A percentile compares a stretch with the other conserved stretches of the same genome.
These are phyloP conservation scores for Neonectria faginata DNA, from an alignment of 2,329 filamentous ascomycete species.

Conservation along the genomic window DNA sequence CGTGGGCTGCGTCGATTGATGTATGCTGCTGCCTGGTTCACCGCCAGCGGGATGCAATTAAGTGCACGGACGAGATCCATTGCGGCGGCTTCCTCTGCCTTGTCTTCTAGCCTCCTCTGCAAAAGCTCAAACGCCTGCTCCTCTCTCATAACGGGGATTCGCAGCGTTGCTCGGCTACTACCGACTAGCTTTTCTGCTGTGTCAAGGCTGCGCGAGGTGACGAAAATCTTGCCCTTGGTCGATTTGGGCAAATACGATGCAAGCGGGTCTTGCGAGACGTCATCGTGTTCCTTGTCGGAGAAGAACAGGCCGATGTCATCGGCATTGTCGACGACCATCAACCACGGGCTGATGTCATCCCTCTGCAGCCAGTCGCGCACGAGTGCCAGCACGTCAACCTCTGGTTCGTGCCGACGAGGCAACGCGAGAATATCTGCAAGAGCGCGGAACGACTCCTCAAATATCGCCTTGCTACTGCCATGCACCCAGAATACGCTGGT, in stretches of 20 bases:
- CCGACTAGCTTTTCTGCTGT: neutral
- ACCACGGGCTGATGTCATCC: constrained; percentile 5
- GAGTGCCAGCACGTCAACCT: neutral
- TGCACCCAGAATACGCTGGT: constrained; percentile 16
- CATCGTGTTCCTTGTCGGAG: neutral
- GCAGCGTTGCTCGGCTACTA: neutral
- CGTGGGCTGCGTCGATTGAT: neutral
- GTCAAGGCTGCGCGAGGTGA: constrained; percentile 1
- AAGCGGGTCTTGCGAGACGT: neutral
- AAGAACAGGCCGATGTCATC: constrained; percentile 2
- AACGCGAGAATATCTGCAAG: constrained; percentile 10
- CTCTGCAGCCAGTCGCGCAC: constrained; percentile 14
- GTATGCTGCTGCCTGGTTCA: neutral
- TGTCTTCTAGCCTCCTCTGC: neutral
- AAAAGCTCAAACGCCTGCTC: neutral
- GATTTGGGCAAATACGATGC: neutral
- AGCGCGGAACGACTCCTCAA: constrained; percentile 11
- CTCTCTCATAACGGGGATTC: neutral
- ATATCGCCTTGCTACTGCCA: constrained; percentile 5
- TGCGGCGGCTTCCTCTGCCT: neutral
- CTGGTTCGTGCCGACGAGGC: constrained; percentile 4
- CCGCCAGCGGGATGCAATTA: neutral
- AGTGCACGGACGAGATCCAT: neutral
- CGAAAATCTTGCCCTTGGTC: neutral
- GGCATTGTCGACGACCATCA: constrained; percentile 15